Base-by-base conservation (phyloP, 495 filamentous ascomycete species). In the Aspergillus incahuasiensis region DNA sequence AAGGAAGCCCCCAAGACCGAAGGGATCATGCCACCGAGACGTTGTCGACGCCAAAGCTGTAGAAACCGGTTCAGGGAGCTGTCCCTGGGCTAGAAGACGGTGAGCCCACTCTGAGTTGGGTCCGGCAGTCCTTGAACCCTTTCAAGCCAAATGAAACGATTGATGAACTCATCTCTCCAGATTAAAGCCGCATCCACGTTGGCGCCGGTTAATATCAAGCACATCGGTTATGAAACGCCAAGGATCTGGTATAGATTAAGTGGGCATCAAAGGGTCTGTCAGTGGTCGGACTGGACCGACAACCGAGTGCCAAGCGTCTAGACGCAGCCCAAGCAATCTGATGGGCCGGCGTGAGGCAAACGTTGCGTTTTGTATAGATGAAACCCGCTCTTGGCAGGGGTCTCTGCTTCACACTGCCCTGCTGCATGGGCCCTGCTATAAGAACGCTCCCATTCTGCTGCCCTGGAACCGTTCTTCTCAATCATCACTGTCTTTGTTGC, bases 301-400 rank as follows among this genome's bases (percentile, higher is more conserved):
- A 12, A 9, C 16, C n/a, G 20, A 48, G 7, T 21, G 22, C 13
- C 16, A 32, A 34, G 20, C 6, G 42, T 7, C 42, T 24, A 22
- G 12, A 8, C 2, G 22, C 13, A 24, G 6, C 19, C 25, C 12
- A 28, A 22, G 25, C 22, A 35, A 20, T 16, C 18, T 18, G 16
- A 34, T 39, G 47, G 47, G 19, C 30, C 32, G 47, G 32, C 9
- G 32, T 35, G 32, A 35, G 32, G 32, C 32, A 9, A 35, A 35
- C 6, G 12, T 35, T 9, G 8, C 15, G 32, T 49, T 38, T 49
- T 35, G 47, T 22, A 38, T 49, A 49, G 32, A 38, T 49, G 30
- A 49, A 49, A 15, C 47, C 4, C 15, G n/a, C 16, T 22, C 47
- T 49, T 49, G 47, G 47, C 47, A 49, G 47, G 30, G 47, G 35